Evolutionary conservation across 495 filamentous ascomycete genomes (phyloP).

Genomic region (Penicillium parvum): DNA sequence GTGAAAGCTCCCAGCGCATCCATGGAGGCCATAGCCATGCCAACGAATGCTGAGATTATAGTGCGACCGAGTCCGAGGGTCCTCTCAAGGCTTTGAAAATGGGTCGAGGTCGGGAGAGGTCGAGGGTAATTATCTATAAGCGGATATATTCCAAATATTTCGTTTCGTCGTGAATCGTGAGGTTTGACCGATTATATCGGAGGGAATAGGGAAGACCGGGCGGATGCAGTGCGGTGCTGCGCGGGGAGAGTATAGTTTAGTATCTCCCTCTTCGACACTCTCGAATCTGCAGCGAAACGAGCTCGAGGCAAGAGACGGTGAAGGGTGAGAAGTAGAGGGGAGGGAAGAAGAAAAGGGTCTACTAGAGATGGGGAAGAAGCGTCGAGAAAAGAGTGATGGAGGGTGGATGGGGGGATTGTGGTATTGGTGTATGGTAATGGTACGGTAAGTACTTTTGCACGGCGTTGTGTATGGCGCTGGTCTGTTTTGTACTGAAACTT

Average conservation of each 20-base stretch:
- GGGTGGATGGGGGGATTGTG: neutral
- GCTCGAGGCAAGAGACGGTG: conserved; percentile 14
- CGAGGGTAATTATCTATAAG: neutral
- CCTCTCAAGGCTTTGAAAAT: too few species aligned
- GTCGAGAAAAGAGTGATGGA: conserved; percentile 12
- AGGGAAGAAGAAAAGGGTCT: conserved; percentile 6
- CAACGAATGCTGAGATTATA: neutral
- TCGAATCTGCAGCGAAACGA: neutral
- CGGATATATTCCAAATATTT: neutral
- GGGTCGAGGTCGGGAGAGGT: neutral
- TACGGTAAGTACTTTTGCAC: conserved; percentile 13
- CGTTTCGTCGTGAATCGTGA: conserved; percentile 33
- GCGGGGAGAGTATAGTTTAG: too few species aligned
- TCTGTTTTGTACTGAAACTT: conserved; percentile 4
- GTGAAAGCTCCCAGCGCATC: conserved; percentile 62
- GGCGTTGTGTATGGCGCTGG: conserved; percentile 1
- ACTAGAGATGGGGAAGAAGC: conserved; percentile 9
- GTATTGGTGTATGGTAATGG: conserved; percentile 10
- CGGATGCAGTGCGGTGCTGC: neutral
- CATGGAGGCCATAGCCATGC: conserved; percentile 35
- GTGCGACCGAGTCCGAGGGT: neutral
- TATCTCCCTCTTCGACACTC: conserved; percentile 1
- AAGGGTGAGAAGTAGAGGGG: conserved; percentile 10
- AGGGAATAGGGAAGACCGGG: neutral
- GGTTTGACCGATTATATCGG: neutral